A percentile compares a stretch with the other conserved stretches of the same genome.
Evolutionary conservation across 2,329 filamentous ascomycete species (phyloP).

Genomic region (Arthrobotrys megalospora): DNA sequence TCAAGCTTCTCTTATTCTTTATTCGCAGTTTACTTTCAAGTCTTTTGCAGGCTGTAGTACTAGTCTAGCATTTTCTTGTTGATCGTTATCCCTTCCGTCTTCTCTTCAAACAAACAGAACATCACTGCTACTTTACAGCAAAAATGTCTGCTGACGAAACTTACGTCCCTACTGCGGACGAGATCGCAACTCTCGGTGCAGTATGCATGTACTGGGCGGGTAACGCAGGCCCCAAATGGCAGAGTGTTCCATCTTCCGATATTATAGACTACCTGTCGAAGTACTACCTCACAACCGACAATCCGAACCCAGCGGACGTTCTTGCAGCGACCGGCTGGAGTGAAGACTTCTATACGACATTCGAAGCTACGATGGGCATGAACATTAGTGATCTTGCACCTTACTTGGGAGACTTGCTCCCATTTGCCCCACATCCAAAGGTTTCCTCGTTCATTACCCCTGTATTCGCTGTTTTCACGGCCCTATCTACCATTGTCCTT

Average conservation of each 20-base stretch:
- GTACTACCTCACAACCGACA: conserved; percentile 51
- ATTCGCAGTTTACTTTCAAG: conserved; percentile 19
- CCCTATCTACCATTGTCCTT: conserved; percentile 42
- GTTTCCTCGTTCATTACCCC: conserved; percentile 52
- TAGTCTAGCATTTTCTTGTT: too few relatives aligned
- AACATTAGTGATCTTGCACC: conserved; percentile 53
- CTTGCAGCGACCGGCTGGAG: conserved; percentile 51
- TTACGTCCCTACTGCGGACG: conserved; percentile 40
- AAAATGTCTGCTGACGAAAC: conserved; percentile 49
- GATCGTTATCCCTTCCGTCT: background rate
- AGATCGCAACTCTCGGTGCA: conserved; percentile 36
- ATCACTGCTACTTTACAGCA: background rate
- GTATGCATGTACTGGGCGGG: conserved; percentile 58
- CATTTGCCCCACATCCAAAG: conserved; percentile 45
- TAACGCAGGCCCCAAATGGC: conserved; percentile 49
- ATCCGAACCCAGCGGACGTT: conserved; percentile 43
- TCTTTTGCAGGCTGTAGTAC: conserved; percentile 6
- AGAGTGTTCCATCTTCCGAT: conserved; percentile 17
- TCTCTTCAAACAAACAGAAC: background rate
- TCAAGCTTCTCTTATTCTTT: conserved; percentile 28
- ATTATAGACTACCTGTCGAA: conserved; percentile 49
- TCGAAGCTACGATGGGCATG: conserved; percentile 42
- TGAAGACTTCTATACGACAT: conserved; percentile 46
- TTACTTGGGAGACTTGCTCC: conserved; percentile 40
- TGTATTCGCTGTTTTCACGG: conserved; percentile 54